A percentile compares a stretch with the other conserved stretches of the same genome.
These are phyloP conservation scores for Davidsoniella neocaledoniae DNA, from an alignment of 2,329 filamentous ascomycete genomes.

Conservation along the genomic window DNA sequence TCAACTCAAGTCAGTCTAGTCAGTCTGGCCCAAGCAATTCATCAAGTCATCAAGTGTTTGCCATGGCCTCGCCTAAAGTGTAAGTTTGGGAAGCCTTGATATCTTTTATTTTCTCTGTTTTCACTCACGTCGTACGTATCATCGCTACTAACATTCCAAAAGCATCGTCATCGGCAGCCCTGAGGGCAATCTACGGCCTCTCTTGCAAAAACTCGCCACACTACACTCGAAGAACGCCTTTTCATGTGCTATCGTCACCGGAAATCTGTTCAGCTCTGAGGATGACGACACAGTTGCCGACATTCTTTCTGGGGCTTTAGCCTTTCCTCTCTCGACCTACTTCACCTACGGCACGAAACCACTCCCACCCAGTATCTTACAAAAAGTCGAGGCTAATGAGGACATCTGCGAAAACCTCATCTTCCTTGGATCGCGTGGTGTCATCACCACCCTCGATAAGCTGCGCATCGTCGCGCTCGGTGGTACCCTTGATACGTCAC, in stretches of 20 bases:
- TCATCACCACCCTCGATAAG: slow-evolving; percentile 78
- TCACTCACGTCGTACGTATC: neutral
- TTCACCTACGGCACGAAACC: slow-evolving; percentile 63
- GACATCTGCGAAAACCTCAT: slow-evolving; percentile 80
- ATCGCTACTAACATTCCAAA: slow-evolving; percentile 11
- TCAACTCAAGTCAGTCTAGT: too few relatives aligned
- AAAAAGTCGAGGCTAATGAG: slow-evolving; percentile 56
- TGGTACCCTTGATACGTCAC: slow-evolving; percentile 48
- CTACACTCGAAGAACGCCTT: slow-evolving; percentile 82
- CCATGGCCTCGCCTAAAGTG: slow-evolving; percentile 9
- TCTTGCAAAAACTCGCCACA: slow-evolving; percentile 63
- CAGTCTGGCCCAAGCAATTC: too few relatives aligned
- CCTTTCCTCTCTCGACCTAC: slow-evolving; percentile 70
- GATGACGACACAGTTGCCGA: slow-evolving; percentile 44
- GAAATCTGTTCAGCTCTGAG: slow-evolving; percentile 58
- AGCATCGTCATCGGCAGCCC: slow-evolving; percentile 72
- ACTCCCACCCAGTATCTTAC: slow-evolving; percentile 54
- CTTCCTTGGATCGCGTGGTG: slow-evolving; percentile 73
- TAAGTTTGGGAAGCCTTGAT: neutral
- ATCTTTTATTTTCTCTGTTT: neutral
- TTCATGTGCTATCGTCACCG: slow-evolving; percentile 65
- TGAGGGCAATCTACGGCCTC: slow-evolving; percentile 57
- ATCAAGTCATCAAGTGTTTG: neutral
- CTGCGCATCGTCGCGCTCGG: slow-evolving; percentile 77
- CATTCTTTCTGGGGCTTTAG: slow-evolving; percentile 55